Evolutionary conservation across 371 early-diverging fungal species (phyloP).

Genomic region (Entomophthora muscae): DNA sequence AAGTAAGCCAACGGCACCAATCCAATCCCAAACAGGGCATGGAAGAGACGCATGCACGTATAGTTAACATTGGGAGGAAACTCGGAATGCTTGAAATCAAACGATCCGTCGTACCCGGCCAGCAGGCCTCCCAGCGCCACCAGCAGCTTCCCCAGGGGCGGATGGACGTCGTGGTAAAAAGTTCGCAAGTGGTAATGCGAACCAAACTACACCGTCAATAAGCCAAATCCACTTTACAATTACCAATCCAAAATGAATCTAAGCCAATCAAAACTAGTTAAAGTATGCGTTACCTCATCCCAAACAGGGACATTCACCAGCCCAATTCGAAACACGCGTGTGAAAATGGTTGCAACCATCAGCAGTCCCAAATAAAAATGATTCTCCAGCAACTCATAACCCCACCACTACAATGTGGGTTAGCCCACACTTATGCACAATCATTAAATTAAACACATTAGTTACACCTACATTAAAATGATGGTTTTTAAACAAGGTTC

Average conservation of each 20-base stretch:
- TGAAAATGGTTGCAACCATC: too few relatives aligned
- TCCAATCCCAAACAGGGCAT: slow-evolving; percentile 52
- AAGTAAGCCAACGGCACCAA: slow-evolving; percentile 62
- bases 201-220: too few relatives aligned
- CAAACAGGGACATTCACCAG: too few relatives aligned
- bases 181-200: slow-evolving; percentile 80
- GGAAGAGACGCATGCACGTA: slow-evolving; percentile 56
- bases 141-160: slow-evolving; percentile 91
- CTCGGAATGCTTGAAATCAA: slow-evolving; percentile 63
- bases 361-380: too few relatives aligned
- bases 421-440: too few relatives aligned
- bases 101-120: slow-evolving; percentile 70
- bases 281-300: slow-evolving; percentile 17
- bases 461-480: too few relatives aligned
- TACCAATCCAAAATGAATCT: slow-evolving; percentile 14
- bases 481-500: too few relatives aligned
- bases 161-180: slow-evolving; percentile 98
- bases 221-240: too few relatives aligned
- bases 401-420: too few relatives aligned
- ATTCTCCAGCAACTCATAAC: too few relatives aligned
- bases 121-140: slow-evolving; percentile 57
- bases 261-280: slow-evolving; percentile 15
- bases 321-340: too few relatives aligned
- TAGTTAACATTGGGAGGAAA: slow-evolving; percentile 54
- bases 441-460: too few relatives aligned